phyloP scores from a whole-genome alignment of 2,329 filamentous ascomycete genomes.

The Xylaria multiplex region DNA sequence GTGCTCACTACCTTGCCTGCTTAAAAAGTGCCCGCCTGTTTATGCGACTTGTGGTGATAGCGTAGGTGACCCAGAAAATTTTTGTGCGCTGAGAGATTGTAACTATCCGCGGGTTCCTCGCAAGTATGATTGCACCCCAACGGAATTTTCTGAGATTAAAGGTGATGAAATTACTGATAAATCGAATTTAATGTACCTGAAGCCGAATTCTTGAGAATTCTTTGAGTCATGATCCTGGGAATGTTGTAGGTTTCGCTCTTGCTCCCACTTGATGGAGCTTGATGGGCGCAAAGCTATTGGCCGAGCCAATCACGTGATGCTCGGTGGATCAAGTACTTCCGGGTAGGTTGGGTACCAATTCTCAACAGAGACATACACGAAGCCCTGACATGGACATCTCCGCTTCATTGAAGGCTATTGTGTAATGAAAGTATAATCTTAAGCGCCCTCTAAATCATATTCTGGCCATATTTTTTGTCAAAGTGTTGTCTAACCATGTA shows the following conservation, averaged over 20 bases:
- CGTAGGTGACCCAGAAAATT: slow-evolving; percentile 29
- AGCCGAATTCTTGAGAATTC: slow-evolving; percentile 1
- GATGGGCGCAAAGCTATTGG: slow-evolving; percentile 11
- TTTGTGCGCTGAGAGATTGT: slow-evolving; percentile 26
- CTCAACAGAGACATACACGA: slow-evolving; percentile 1
- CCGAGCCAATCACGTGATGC: slow-evolving; percentile 40
- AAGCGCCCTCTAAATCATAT: neutral
- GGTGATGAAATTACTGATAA: neutral
- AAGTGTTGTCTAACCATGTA: slow-evolving; percentile 60
- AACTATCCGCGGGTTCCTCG: slow-evolving; percentile 1
- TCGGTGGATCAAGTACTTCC: slow-evolving; percentile 7
- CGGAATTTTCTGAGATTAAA: neutral
- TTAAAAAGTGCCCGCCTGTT: slow-evolving; percentile 8
- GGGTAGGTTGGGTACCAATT: slow-evolving; percentile 3
- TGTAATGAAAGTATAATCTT: neutral
- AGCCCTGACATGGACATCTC: neutral
- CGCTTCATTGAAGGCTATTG: neutral
- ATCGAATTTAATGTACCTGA: neutral
- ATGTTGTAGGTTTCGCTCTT: slow-evolving; percentile 13
- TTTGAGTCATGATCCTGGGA: neutral
- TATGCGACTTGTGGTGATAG: slow-evolving; percentile 17
- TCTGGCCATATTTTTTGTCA: slow-evolving; percentile 40
- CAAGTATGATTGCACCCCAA: neutral
- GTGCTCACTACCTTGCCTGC: slow-evolving; percentile 9
- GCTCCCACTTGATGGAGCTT: neutral